These are phyloP conservation scores for Priceomyces castillae DNA, from an alignment of 805 yeast genomes.

Conservation along the genomic window DNA sequence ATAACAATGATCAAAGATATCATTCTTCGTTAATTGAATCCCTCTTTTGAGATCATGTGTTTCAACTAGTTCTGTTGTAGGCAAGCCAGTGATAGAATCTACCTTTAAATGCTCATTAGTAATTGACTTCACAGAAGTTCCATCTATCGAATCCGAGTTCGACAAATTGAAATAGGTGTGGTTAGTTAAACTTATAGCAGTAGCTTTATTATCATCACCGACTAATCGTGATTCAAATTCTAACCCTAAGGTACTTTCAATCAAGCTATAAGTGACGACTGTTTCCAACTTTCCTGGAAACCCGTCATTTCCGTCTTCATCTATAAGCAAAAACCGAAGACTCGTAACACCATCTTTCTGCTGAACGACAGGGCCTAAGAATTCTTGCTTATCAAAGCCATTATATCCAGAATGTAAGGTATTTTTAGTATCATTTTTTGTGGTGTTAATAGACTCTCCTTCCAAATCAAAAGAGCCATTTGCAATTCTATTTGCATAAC, in stretches of 20 bases:
- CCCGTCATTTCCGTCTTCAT: constrained; percentile 50
- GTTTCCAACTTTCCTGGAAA: constrained; percentile 59
- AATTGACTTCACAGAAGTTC: constrained; percentile 30
- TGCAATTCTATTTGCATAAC: constrained; percentile 59
- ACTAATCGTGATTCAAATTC: constrained; percentile 46
- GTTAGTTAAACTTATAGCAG: constrained; percentile 58
- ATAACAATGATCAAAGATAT: constrained; percentile 46
- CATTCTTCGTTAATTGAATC: constrained; percentile 18
- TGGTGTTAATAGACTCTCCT: constrained; percentile 40
- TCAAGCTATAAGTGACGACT: constrained; percentile 45
- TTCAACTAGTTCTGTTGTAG: constrained; percentile 45
- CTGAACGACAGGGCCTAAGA: constrained; percentile 53
- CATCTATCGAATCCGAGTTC: constrained; percentile 27
- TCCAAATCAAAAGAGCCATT: constrained; percentile 42
- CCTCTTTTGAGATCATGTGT: constrained; percentile 20
- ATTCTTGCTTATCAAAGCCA: constrained; percentile 51
- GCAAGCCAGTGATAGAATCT: constrained; percentile 32
- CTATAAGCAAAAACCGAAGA: constrained; percentile 40
- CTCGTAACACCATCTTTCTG: constrained; percentile 28
- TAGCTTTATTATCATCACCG: constrained; percentile 32
- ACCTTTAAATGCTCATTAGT: constrained; percentile 43
- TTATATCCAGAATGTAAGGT: constrained; percentile 54
- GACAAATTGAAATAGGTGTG: constrained; percentile 60
- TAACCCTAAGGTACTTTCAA: constrained; percentile 37
- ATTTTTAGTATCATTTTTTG: constrained; percentile 39